These are phyloP conservation scores for Sarcodon aspratus DNA, from an alignment of 768 basidiomycete species.

Conservation along the genomic window DNA sequence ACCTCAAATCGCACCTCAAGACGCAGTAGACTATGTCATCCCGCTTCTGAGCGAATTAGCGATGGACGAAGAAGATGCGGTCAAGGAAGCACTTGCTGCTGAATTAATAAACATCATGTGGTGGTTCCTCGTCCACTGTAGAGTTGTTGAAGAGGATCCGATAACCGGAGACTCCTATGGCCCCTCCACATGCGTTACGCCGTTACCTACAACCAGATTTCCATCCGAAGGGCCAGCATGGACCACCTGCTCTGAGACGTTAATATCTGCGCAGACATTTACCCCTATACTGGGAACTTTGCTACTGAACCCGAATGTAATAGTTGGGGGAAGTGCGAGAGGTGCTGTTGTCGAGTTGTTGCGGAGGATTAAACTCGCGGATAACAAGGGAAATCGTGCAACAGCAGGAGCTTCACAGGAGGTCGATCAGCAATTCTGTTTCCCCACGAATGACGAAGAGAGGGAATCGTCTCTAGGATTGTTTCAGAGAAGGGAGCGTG, in stretches of 20 bases:
- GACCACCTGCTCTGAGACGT: slow-evolving; percentile 12
- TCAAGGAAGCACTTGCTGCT: slow-evolving; percentile 79
- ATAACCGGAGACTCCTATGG: neutral
- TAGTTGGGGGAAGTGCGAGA: slow-evolving; percentile 64
- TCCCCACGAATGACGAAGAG: slow-evolving; percentile 14
- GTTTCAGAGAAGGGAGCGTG: slow-evolving; percentile 44
- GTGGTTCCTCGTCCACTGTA: slow-evolving; percentile 70
- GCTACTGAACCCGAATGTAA: slow-evolving; percentile 67
- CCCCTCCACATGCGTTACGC: neutral
- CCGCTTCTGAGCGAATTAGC: slow-evolving; percentile 82
- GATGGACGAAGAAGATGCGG: slow-evolving; percentile 79
- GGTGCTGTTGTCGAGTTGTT: slow-evolving; percentile 72
- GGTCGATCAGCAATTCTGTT: neutral
- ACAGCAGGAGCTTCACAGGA: slow-evolving; percentile 1
- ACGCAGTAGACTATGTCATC: slow-evolving; percentile 88
- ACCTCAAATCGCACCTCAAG: slow-evolving; percentile 62
- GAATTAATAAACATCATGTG: slow-evolving; percentile 77
- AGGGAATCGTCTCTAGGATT: slow-evolving; percentile 25
- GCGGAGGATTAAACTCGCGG: slow-evolving; percentile 52
- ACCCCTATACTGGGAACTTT: slow-evolving; percentile 86
- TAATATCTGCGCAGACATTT: slow-evolving; percentile 75
- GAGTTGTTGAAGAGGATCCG: slow-evolving; percentile 15
- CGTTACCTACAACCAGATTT: slow-evolving; percentile 11
- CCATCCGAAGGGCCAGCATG: slow-evolving; percentile 9
- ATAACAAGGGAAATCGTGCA: slow-evolving; percentile 24